These are phyloP conservation scores for Kwoniella sp. DNA, from an alignment of 768 basidiomycete species.

Conservation along the genomic window DNA sequence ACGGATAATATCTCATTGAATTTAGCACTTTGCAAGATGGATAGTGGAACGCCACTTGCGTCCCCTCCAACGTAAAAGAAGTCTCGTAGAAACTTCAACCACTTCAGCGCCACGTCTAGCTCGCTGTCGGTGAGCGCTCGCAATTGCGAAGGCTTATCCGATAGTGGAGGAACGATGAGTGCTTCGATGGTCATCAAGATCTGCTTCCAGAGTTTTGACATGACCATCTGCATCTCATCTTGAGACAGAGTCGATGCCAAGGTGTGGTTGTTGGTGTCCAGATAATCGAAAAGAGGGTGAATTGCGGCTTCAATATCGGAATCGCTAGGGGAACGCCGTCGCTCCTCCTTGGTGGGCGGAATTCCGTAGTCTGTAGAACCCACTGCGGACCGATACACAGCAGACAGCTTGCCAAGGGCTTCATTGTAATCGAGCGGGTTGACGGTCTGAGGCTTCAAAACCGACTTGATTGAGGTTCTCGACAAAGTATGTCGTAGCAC, in stretches of 20 bases:
- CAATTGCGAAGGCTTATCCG: constrained; percentile 80
- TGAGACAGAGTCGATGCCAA: constrained; percentile 83
- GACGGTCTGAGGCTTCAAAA: constrained; percentile 59
- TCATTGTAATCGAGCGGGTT: constrained; percentile 70
- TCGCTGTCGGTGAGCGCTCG: constrained; percentile 89
- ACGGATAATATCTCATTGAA: constrained; percentile 87
- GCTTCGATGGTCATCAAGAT: constrained; percentile 79
- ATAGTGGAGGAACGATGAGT: constrained; percentile 82
- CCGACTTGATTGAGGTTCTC: constrained; percentile 65
- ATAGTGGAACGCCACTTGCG: constrained; percentile 73
- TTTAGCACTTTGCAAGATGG: constrained; percentile 84
- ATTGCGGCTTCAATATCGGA: constrained; percentile 93
- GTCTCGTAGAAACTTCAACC: constrained; percentile 90
- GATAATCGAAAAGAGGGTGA: constrained; percentile 86
- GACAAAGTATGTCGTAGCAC: constrained; percentile 85
- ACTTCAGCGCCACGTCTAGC: constrained; percentile 97
- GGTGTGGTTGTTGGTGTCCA: constrained; percentile 86
- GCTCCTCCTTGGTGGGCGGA: constrained; percentile 48
- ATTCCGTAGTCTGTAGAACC: constrained; percentile 37
- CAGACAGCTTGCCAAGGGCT: constrained; percentile 79
- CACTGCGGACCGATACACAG: constrained; percentile 67
- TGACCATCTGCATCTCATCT: constrained; percentile 80
- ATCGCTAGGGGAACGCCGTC: constrained; percentile 58
- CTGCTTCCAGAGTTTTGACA: constrained; percentile 94
- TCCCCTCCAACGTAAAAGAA: constrained; percentile 95